A percentile compares a stretch with the other conserved stretches of the same genome.
Evolutionary conservation across 2,329 filamentous ascomycete genomes (phyloP).

Genomic region (Cladosporium sp.): DNA sequence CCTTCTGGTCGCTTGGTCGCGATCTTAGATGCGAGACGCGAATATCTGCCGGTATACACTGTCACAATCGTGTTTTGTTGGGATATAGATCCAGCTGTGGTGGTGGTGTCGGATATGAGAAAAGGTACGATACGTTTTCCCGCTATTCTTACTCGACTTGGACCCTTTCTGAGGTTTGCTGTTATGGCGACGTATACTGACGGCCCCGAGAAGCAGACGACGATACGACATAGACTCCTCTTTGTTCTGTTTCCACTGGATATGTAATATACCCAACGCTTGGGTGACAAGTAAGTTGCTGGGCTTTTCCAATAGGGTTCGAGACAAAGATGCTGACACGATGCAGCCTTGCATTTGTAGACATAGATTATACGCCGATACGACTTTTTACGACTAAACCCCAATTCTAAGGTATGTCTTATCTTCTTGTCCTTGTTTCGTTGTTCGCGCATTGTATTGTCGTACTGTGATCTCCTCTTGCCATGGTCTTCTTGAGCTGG

Average conservation of each 20-base stretch:
- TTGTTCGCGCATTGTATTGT: too few species aligned
- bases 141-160: not conserved
- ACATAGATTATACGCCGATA: slow-evolving; percentile 32
- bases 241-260: slow-evolving; percentile 20
- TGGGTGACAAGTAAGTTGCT: slow-evolving; percentile 4
- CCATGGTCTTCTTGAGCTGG: not conserved
- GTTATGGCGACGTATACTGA: slow-evolving; percentile 1
- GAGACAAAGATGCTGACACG: not conserved
- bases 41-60: slow-evolving; percentile 3
- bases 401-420: slow-evolving; percentile 20
- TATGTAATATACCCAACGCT: slow-evolving; percentile 28
- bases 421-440: not conserved
- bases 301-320: not conserved
- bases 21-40: not conserved
- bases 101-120: slow-evolving; percentile 24
- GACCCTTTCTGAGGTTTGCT: not conserved
- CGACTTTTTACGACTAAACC: slow-evolving; percentile 26
- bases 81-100: slow-evolving; percentile 16
- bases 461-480: not conserved
- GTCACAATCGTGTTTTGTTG: slow-evolving; percentile 15
- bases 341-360: slow-evolving; percentile 24
- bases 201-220: slow-evolving; percentile 18
- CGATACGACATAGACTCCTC: slow-evolving; percentile 22
- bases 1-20: not conserved
- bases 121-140: slow-evolving; percentile 27